Evolutionary conservation across 2,329 filamentous ascomycete species (phyloP).

Genomic region (Aspergillus bombycis): DNA sequence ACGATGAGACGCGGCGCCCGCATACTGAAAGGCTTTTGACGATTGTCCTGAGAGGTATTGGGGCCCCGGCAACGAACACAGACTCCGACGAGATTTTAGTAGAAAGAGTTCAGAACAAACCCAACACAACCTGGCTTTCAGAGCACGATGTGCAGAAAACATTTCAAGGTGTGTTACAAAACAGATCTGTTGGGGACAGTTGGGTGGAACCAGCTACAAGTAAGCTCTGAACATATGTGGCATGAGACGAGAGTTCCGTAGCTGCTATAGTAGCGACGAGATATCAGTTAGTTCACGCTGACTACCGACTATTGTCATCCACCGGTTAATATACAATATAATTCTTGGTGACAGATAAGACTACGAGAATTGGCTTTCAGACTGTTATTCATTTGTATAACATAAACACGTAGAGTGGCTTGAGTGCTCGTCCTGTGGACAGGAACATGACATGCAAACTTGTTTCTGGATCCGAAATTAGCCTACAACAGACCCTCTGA

Average conservation of each 20-base stretch:
- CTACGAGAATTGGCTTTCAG: background rate
- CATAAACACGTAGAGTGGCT: background rate
- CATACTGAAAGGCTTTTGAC: conserved; percentile 43
- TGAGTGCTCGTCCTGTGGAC: background rate
- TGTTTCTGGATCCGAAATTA: background rate
- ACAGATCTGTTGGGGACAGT: background rate
- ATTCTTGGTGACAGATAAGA: background rate
- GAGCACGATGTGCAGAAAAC: conserved; percentile 51
- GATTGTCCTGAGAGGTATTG: conserved; percentile 34
- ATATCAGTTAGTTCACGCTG: background rate
- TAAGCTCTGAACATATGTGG: background rate
- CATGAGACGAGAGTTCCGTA: too few species aligned
- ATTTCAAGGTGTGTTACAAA: conserved; percentile 28
- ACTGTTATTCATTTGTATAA: background rate
- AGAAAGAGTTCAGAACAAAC: conserved; percentile 38
- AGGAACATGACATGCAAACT: background rate
- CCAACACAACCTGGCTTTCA: conserved; percentile 49
- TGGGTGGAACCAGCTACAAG: background rate
- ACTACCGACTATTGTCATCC: background rate
- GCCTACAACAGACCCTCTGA: background rate
- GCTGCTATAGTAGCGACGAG: background rate
- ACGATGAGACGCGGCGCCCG: conserved; percentile 49
- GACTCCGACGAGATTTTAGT: conserved; percentile 45
- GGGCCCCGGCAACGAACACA: conserved; percentile 8
- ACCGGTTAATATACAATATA: background rate